Evolutionary conservation across 495 filamentous ascomycete genomes (phyloP).

Genomic region (Podospora anserina): DNA sequence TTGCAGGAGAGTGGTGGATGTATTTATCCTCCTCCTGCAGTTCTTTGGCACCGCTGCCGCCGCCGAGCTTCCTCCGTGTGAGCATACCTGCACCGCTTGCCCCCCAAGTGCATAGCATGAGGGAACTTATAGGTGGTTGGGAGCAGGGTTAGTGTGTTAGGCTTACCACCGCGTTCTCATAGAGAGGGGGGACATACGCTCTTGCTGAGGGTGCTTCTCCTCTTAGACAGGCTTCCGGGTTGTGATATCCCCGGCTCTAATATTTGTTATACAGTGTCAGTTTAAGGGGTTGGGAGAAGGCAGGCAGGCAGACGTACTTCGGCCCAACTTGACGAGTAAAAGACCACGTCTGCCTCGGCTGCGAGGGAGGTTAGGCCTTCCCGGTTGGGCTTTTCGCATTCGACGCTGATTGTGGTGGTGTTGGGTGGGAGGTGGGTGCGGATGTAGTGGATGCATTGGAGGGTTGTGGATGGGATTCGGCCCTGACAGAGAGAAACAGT

Average conservation of each 20-base stretch:
- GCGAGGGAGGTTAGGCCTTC: constrained; percentile 60
- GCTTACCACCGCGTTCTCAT: neutral
- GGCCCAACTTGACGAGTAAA: constrained; percentile 70
- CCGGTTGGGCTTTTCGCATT: constrained; percentile 65
- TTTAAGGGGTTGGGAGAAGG: neutral
- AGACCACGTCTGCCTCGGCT: constrained; percentile 61
- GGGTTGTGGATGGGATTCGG: constrained; percentile 59
- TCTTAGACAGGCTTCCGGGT: constrained; percentile 36
- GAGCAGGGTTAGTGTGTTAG: constrained; percentile 9
- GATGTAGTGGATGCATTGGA: constrained; percentile 60
- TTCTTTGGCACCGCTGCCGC: constrained; percentile 12
- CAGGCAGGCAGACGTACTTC: constrained; percentile 44
- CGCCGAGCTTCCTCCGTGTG: constrained; percentile 34
- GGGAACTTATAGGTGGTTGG: constrained; percentile 39
- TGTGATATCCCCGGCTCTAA: constrained; percentile 35
- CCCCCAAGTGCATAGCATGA: constrained; percentile 68
- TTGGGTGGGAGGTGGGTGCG: constrained; percentile 44
- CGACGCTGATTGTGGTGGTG: constrained; percentile 54
- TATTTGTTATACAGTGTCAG: neutral
- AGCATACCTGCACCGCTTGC: constrained; percentile 49
- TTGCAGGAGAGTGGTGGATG: constrained; percentile 49
- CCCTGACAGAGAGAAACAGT: constrained; percentile 39
- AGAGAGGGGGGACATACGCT: constrained; percentile 28
- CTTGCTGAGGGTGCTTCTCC: constrained; percentile 27
- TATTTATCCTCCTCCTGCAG: constrained; percentile 11